Evolutionary conservation across 1,284 basidiomycete species (phyloP), one percentile per base, ranked within the genome.

Genomic region (Papiliotrema nemorosa): DNA sequence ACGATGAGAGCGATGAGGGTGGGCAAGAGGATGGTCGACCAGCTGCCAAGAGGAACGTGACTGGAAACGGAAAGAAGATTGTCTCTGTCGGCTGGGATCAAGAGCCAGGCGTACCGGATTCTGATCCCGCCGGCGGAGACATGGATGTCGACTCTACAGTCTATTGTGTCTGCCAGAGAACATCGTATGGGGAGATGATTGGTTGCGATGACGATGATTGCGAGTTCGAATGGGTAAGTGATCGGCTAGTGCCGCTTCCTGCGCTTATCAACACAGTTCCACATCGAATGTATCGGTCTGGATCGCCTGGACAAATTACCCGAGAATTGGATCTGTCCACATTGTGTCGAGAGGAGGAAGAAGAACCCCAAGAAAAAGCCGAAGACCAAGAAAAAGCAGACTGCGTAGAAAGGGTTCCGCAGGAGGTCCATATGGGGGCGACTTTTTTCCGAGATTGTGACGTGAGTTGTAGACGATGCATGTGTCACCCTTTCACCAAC

Each of bases 181-280:
- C 85, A 50, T 90, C 88, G 37, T 68, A 62, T 53, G 70, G 93
- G 26, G 88, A 94, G 75, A 98, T 98, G 94, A 92, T 98, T 64
- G 94, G 85, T 3, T 98, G 94, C 71, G 94, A 98, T 73, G 88
- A 86, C 61, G 78, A 80, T 18, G 81, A 82, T 43, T 97, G 94
- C 75, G 84, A 87, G 66, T 79, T 82, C 51, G 93, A 97, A 85
- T 97, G 94, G 94, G 91, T 94, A 66, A 70, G 88, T 84, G 12
- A 6, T 16, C 21, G 5, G n/a, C 10, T 10, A n/a, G 5, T 20
- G 6, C 3, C 5, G 20, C 38, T 24, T 24, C 24, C 20, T 3
- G 25, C 10, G 9, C 3, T 20, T 6, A 35, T 33, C 38, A 24
- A 41, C 16, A 21, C 67, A 92, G 90, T 94, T 90, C 79, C 90